Percentiles rank a stretch among this genome's conserved stretches.
Evolutionary conservation across 2,329 filamentous ascomycete genomes (phyloP).

Genomic region (Colletotrichum sp.): DNA sequence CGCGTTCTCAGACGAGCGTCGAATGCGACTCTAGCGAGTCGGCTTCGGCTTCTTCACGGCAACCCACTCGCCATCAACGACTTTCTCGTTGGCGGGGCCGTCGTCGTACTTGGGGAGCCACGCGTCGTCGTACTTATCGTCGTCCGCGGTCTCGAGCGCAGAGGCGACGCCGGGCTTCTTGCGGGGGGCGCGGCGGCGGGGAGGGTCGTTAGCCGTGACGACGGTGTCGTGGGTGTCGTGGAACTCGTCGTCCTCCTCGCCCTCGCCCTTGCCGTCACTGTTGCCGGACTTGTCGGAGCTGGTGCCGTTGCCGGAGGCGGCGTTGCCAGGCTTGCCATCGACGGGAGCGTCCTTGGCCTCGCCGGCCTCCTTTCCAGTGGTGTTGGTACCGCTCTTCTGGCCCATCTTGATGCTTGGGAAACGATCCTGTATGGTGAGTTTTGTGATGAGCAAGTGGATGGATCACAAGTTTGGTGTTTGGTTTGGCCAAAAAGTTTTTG

Average conservation of each 20-base stretch:
- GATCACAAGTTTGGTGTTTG: not conserved
- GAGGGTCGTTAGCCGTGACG: not conserved
- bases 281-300: not conserved
- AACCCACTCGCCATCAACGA: not conserved
- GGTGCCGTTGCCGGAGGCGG: not conserved
- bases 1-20: not conserved
- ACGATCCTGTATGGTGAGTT: not conserved
- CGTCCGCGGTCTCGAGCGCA: constrained; percentile 5
- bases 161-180: not conserved
- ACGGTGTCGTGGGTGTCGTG: not conserved
- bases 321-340: not conserved
- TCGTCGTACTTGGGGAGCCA: constrained; percentile 11
- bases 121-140: constrained; percentile 15
- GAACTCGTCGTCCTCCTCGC: not conserved
- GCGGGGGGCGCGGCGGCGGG: not conserved
- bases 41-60: not conserved
- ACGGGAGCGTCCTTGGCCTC: not conserved
- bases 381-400: not conserved
- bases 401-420: not conserved
- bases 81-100: not conserved
- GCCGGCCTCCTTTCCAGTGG: not conserved
- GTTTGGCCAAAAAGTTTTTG: not conserved
- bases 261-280: not conserved
- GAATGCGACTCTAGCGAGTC: not conserved
- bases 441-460: not conserved